Base-by-base conservation (phyloP, 2,329 filamentous ascomycete species). In the Talaromyces marneffei region DNA sequence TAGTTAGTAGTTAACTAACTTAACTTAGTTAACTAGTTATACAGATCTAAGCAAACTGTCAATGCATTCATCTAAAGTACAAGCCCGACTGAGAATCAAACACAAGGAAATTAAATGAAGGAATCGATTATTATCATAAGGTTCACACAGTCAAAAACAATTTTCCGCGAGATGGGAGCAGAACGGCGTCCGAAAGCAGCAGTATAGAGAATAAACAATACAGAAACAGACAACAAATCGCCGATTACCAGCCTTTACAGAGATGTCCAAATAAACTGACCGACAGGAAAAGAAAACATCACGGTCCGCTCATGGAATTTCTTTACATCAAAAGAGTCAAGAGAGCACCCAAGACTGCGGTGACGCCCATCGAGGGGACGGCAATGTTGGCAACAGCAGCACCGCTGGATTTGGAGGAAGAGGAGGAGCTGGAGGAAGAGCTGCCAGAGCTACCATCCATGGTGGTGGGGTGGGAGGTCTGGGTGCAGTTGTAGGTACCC, bases 401-500 rank as follows among this genome's bases (percentile, higher is more conserved):
- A 66, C 74, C 77, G 59, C 74, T 74, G 63, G 70, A 72, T 62
- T 69, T 71, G 62, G 33, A 12, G 62, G 52, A 39, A 59, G 69
- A 67, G 46, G 71, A 72, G 20, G 33, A 20, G 48, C 37, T 25
- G 25, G 57, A 31, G 27, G 46, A 31, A 62, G 57, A 61, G 56
- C 60, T 62, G 48, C 60, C 60, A 46, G 60, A 59, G 56, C 48
- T 55, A 62, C 72, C 73, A 57, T 70, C 70, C 63, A 69, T 61
- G 66, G 70, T 70, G 62, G 69, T 71, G 55, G 77, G 75, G 71
- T 78, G 67, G 61, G 64, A 46, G 63, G 68, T 67, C 59, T 71
- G 70, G 37, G 73, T 66, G 72, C 82, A 84, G 31, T 70, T 74
- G 72, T 76, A 80, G 27, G 69, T 73, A 63, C 81, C 82, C 64